phyloP scores from a whole-genome alignment of 1,284 basidiomycete species.

The Ustilago sp. region DNA sequence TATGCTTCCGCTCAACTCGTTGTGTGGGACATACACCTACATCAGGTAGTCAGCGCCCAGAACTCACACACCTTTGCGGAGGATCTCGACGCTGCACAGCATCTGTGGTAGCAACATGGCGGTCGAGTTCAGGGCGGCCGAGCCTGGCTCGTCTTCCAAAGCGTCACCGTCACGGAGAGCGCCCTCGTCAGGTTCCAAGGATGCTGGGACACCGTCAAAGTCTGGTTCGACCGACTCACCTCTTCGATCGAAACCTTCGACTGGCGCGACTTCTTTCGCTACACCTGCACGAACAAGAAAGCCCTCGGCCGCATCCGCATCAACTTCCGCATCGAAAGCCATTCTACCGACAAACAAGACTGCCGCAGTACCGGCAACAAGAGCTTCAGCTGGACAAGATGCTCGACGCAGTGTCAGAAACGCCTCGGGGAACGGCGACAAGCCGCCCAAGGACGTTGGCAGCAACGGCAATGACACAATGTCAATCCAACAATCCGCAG shows the following conservation, averaged over 20 bases:
- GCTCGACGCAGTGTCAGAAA: neutral
- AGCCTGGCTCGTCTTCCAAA: conserved; percentile 3
- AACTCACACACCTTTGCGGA: neutral
- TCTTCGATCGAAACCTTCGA: conserved; percentile 3
- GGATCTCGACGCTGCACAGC: neutral
- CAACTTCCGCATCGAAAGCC: neutral
- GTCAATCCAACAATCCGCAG: neutral
- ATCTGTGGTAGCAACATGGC: neutral
- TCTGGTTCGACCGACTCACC: conserved; percentile 12
- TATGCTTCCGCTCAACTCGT: neutral
- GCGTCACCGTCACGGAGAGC: neutral
- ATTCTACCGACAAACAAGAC: conserved; percentile 1
- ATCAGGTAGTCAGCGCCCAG: no score
- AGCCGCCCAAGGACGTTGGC: neutral
- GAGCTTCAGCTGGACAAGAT: neutral
- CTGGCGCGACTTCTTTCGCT: conserved; percentile 1
- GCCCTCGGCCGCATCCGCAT: neutral
- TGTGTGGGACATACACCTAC: neutral
- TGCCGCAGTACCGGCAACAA: neutral
- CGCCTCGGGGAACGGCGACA: neutral
- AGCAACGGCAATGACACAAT: neutral
- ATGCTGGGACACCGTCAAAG: conserved; percentile 7
- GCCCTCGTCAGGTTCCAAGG: neutral
- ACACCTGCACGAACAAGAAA: conserved; percentile 14
- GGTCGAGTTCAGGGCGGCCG: neutral